phyloP scores from a whole-genome alignment of 2,329 filamentous ascomycete genomes.

The Arachnopeziza araneosa region DNA sequence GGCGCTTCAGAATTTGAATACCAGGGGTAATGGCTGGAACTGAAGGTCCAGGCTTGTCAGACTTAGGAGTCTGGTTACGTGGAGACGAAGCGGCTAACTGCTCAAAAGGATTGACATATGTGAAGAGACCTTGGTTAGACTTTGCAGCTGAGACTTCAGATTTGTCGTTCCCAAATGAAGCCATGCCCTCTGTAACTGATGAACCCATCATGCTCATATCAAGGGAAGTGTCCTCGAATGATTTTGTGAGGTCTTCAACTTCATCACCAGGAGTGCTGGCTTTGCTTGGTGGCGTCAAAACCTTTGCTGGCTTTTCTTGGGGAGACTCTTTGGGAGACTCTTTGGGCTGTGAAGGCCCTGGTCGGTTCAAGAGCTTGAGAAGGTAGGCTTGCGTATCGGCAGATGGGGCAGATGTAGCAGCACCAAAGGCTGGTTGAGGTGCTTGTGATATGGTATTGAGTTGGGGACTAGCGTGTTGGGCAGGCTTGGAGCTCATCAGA shows the following conservation, averaged over 20 bases:
- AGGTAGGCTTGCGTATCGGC: constrained; percentile 79
- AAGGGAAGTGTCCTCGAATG: constrained; percentile 39
- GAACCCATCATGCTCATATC: constrained; percentile 32
- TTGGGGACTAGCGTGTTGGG: constrained; percentile 21
- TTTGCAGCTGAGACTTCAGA: constrained; percentile 15
- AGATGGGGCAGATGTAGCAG: constrained; percentile 47
- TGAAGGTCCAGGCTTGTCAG: constrained; percentile 17
- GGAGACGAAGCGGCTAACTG: constrained; percentile 62
- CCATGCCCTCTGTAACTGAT: constrained; percentile 15
- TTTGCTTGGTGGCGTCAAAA: constrained; percentile 36
- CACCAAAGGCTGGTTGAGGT: constrained; percentile 26
- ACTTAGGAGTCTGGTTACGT: constrained; percentile 49
- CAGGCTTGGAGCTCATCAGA: constrained; percentile 26
- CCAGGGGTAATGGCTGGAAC: constrained; percentile 35
- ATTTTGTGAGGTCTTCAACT: constrained; percentile 35
- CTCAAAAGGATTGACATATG: constrained; percentile 68
- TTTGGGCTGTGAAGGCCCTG: constrained; percentile 60
- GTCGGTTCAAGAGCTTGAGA: constrained; percentile 76
- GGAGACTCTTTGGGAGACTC: constrained; percentile 32
- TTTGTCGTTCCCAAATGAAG: constrained; percentile 21
- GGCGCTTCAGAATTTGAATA: constrained; percentile 31
- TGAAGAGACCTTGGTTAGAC: constrained; percentile 44
- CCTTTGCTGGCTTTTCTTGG: constrained; percentile 23
- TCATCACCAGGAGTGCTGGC: constrained; percentile 29
- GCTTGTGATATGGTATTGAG: constrained; percentile 22